Percentiles rank a stretch among this genome's conserved stretches.
phyloP scores from a whole-genome alignment of 1,284 basidiomycete genomes.

The Psilocybe mexicana region DNA sequence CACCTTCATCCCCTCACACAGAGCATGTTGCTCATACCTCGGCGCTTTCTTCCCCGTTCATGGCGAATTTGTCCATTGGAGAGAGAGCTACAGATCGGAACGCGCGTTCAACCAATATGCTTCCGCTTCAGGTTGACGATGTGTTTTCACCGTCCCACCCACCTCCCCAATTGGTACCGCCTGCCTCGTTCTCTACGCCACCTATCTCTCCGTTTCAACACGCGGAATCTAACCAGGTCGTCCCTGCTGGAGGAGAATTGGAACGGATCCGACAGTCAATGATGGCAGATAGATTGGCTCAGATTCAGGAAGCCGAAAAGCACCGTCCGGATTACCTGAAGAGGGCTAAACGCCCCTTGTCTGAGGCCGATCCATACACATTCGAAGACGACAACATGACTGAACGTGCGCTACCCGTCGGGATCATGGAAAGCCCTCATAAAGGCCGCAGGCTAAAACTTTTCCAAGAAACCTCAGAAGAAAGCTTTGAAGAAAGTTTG shows the following conservation, averaged over 20 bases:
- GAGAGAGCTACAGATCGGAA: conserved; percentile 1
- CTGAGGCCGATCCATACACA: conserved; percentile 38
- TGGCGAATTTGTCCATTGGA: conserved; percentile 37
- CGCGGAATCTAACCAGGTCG: conserved; percentile 3
- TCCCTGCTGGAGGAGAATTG: conserved; percentile 51
- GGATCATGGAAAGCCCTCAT: conserved; percentile 64
- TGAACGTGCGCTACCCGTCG: conserved; percentile 42
- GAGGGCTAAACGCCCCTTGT: conserved; percentile 49
- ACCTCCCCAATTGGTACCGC: conserved; percentile 3
- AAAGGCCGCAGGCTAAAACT: conserved; percentile 70
- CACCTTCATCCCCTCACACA: conserved; percentile 22
- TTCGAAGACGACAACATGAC: conserved; percentile 35
- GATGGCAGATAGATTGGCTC: conserved; percentile 47
- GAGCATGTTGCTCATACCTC: conserved; percentile 28
- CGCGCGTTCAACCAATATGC: neutral
- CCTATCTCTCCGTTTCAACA: conserved; percentile 28
- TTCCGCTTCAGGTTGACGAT: conserved; percentile 27
- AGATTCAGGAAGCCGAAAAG: conserved; percentile 54
- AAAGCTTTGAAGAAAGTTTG: conserved; percentile 78
- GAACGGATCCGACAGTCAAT: conserved; percentile 56
- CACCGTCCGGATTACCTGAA: conserved; percentile 70
- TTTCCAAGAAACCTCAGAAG: conserved; percentile 78
- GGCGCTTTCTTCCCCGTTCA: conserved; percentile 47
- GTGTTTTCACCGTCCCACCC: conserved; percentile 30
- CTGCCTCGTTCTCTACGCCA: conserved; percentile 24